Base-by-base conservation (phyloP, 371 early-diverging fungal species). In the Dichotomocladium elegans region DNA sequence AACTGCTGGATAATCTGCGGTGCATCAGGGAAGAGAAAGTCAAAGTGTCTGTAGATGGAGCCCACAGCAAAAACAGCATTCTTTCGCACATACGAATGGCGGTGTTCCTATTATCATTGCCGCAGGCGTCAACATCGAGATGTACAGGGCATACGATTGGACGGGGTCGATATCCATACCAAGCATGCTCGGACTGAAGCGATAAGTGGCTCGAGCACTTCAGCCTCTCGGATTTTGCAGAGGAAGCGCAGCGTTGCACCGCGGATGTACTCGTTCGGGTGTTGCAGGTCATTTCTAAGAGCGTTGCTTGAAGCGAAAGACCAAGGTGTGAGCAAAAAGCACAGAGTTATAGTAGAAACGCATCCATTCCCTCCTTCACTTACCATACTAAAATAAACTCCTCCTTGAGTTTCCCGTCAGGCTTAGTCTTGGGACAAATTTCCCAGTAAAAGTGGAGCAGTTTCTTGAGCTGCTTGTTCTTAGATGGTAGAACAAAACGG, bases 201-300 rank as follows among this genome's bases (percentile, higher is more conserved):
- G 17, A 97, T 79, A 43, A 95, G 79, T 3, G 99, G 99, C 70
- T 97, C 98, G 27, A 98, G 78, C 17, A 98, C 68, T 63, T 99
- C 98, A 8, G 90, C 83, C 65, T 96, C 96, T 46, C 87, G 83
- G 41, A 99, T 81, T 71, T 94, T 96, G 79, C 96, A 90, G 51
- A 99, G 74, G 74, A 98, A 91, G 35, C 98, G 86, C 57, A 99
- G 86, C 12, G 95, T 96, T 2, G 88, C 85, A 22, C 98, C 99
- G 51, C 99, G 88, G 55, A 99, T 93, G 68, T 90, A 99, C 79
- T 99, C 99, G 75, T 99, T 99, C 22, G 99, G 98, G 74, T 95
- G 94, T 68, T 91, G 93, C 33, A 99, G 77, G 74, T 99, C 99
- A 62, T 95, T 98, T 68, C 94, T 78, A 47, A 99, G 80, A 45